Evolutionary conservation across 169 alveolate genomes (phyloP), one percentile per base, ranked within the genome.

Genomic region (Eimeria maxima): DNA sequence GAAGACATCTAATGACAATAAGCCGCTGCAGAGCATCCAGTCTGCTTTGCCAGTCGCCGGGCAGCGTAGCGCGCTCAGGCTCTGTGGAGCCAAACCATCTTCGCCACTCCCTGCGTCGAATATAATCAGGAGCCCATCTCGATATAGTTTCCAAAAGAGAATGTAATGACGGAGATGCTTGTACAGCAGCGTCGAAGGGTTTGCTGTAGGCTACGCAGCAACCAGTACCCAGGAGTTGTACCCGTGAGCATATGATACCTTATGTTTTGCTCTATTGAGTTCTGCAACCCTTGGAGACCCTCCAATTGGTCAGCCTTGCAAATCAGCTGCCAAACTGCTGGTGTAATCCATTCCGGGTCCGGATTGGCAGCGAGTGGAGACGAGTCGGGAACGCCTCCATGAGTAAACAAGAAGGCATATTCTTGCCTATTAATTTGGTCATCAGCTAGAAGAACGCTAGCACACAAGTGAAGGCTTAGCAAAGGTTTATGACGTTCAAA

Each of bases 21-120:
- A 98, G 97, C 71, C 97, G 96, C 97, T 98, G 98, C 69, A 98
- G 97, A 50, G 98, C 98, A 44, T 98, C 99, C 87, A 99, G 97
- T 91, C 98, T 98, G n/a, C 97, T 96, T 69, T 99, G 99, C 99
- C 99, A 98, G 97, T 99, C 99, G 22, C 99, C 99, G 24, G 99
- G 99, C 63, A 99, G 97, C 33, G 98, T 96, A 93, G 98, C 99
- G 63, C 96, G 96, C 97, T 99, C 99, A 47, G 99, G 99, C 93
- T 97, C 98, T 20, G 97, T 89, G 86, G 97, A 57, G 73, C 97
- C 95, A 90, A 97, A 96, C 98, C 98, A 98, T 42, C 81, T 81
- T 45, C 95, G 94, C 96, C 96, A 94, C 55, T 90, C 95, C 88
- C 97, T 95, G 96, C 69, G 47, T 94, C 2, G 33, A 55, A 55